phyloP scores from a whole-genome alignment of 1,284 basidiomycete genomes.

The Grifola frondosa region DNA sequence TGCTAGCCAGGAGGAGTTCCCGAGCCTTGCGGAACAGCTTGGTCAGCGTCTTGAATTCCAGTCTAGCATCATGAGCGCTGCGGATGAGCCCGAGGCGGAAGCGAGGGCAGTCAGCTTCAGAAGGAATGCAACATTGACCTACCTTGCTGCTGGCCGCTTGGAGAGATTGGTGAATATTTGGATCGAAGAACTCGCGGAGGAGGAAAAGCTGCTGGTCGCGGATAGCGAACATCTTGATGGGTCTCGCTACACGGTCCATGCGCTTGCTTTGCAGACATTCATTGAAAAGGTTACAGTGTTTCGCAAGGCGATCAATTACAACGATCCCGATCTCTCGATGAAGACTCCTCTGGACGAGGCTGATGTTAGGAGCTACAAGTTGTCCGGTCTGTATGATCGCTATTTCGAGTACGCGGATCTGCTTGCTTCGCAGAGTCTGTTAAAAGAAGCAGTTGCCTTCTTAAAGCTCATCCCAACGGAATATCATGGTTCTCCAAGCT shows the following conservation, averaged over 20 bases:
- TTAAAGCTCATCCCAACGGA: constrained; percentile 79
- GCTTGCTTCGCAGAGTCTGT: constrained; percentile 86
- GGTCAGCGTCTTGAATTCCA: constrained; percentile 90
- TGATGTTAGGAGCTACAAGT: constrained; percentile 74
- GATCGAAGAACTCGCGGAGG: constrained; percentile 89
- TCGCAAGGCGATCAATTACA: constrained; percentile 85
- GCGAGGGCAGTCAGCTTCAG: constrained; percentile 59
- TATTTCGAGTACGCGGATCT: constrained; percentile 97
- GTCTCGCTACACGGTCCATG: constrained; percentile 84
- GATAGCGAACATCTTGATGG: constrained; percentile 46
- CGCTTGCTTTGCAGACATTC: constrained; percentile 88
- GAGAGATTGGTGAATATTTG: constrained; percentile 92
- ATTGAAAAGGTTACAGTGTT: constrained; percentile 97
- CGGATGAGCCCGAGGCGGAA: constrained; percentile 44
- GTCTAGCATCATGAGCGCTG: constrained; percentile 57
- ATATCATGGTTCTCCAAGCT: constrained; percentile 66
- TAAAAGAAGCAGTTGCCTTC: constrained; percentile 82
- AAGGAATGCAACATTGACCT: constrained; percentile 91
- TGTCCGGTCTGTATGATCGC: constrained; percentile 85
- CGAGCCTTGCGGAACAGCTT: constrained; percentile 86
- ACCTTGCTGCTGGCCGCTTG: constrained; percentile 86
- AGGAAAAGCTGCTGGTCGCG: constrained; percentile 59
- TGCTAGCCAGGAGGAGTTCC: constrained; percentile 84
- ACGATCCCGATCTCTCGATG: constrained; percentile 72
- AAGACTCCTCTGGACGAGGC: constrained; percentile 37